Evolutionary conservation across 805 yeast genomes (phyloP), one percentile per base, ranked within the genome.

Genomic region (Yarrowia keelungensis): DNA sequence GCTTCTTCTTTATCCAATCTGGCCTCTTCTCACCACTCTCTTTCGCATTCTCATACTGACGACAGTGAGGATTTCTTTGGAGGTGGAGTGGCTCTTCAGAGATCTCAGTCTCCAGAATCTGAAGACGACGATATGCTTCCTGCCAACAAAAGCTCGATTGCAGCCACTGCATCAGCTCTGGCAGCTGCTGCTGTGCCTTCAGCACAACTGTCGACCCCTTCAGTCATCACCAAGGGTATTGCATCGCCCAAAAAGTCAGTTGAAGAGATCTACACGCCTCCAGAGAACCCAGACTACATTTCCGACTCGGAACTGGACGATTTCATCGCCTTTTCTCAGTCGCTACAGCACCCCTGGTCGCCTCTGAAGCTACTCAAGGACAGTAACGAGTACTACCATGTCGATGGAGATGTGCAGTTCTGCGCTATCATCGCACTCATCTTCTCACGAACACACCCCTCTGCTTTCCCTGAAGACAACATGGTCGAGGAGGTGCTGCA

Each of bases 371-470:
- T 90, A 69, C 79, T 90, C 11, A 73, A 78, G 58, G 80, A 85
- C 71, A 85, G 87, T 0, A 76, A 86, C n/a, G 82, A 82, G 26
- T 87, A 84, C 76, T 84, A 89, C 51, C 75, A 84, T 5, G 76
- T 76, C 9, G 89, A 87, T 71, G 94, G 94, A 0, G 92, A 90
- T 74, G 73, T 88, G 16, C 79, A 87, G 14, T 79, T 87, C 82
- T 81, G 88, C 70, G 83, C 89, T 5, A 82, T 89, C 0, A 72
- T 90, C 43, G 79, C 88, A 0, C 72, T 87, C 35, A 74, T 90
- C 43, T 87, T 89, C 75, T 82, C 81, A 68, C 80, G 79, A 5
- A 73, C 69, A 67, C 81, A 81, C 69, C 80, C 83, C 14, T 38
- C 71, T 69, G 69, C 79, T 68, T 73, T 75, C 51, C 69, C 72